Evolutionary conservation across 2,329 filamentous ascomycete species (phyloP).

Genomic region (Apiospora pterosperma): DNA sequence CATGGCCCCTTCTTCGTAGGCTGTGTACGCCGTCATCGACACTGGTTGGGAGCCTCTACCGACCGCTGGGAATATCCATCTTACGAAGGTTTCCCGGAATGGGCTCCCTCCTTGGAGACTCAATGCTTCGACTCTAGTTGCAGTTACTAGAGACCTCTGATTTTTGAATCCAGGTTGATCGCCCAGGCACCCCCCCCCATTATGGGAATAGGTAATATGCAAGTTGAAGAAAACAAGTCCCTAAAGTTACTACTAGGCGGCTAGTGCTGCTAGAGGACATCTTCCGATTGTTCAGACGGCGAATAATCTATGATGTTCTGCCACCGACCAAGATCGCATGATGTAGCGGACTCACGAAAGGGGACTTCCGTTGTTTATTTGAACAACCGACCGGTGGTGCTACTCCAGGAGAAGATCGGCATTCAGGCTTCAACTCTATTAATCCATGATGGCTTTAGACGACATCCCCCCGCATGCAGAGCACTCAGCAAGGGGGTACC

Average conservation of each 20-base stretch:
- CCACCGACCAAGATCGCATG: background rate
- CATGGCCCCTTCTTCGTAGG: background rate
- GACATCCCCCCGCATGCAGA: background rate
- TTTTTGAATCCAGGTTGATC: background rate
- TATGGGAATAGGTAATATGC: too few species aligned
- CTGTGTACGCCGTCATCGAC: background rate
- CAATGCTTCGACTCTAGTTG: background rate
- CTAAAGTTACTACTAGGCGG: too few species aligned
- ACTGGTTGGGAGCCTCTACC: background rate
- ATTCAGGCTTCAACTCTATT: background rate
- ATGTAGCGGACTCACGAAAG: background rate
- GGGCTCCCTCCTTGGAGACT: background rate
- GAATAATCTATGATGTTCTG: background rate
- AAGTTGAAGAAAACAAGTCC: too few species aligned
- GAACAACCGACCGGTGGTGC: background rate
- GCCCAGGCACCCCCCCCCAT: background rate
- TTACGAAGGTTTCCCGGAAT: background rate
- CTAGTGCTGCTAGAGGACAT: background rate
- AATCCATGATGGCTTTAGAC: background rate
- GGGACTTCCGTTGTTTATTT: background rate
- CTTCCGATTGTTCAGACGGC: background rate
- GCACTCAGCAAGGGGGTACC: background rate
- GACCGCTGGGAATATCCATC: background rate
- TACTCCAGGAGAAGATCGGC: background rate
- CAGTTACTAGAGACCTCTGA: background rate